Conservation (phyloP, 2,329 filamentous ascomycete species). For the Penicillium olsonii region DNA sequence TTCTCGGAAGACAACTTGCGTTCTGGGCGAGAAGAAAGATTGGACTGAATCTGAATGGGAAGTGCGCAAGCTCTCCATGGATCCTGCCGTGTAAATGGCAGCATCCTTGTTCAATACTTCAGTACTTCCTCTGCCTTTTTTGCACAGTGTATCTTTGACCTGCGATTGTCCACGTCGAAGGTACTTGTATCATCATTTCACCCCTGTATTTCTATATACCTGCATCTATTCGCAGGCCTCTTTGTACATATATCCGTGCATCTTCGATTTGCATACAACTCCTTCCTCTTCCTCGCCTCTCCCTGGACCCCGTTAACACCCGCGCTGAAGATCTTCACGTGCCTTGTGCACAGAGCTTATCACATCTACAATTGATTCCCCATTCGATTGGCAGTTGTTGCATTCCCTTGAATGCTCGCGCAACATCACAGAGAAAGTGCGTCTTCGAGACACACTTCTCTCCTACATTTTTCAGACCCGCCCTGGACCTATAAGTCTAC, state of each 20-base stretch:
- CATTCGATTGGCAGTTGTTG: conserved; percentile 56
- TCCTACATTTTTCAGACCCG: conserved; percentile 59
- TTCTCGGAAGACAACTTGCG: conserved; percentile 62
- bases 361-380: conserved; percentile 49
- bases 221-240: conserved; percentile 6
- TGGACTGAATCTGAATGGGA: conserved; percentile 76
- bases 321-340: conserved; percentile 38
- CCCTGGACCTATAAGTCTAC: conserved; percentile 47
- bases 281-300: conserved; percentile 11
- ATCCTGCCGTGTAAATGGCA: conserved; percentile 25
- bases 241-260: conserved; percentile 29
- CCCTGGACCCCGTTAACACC: not conserved
- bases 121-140: not conserved
- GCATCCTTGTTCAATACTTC: not conserved
- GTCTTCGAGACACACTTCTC: conserved; percentile 34
- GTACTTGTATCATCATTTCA: conserved; percentile 9
- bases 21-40: conserved; percentile 80
- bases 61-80: conserved; percentile 70
- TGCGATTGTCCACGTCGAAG: not conserved
- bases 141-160: not conserved
- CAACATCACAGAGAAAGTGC: conserved; percentile 47
- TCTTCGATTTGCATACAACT: conserved; percentile 20
- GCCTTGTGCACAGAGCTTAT: conserved; percentile 53
- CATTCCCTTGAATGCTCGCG: conserved; percentile 45
- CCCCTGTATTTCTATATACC: conserved; percentile 13